Percentiles rank a stretch among this genome's conserved stretches.
Conservation (phyloP, 805 yeast genomes). For the Candida schatavii region DNA sequence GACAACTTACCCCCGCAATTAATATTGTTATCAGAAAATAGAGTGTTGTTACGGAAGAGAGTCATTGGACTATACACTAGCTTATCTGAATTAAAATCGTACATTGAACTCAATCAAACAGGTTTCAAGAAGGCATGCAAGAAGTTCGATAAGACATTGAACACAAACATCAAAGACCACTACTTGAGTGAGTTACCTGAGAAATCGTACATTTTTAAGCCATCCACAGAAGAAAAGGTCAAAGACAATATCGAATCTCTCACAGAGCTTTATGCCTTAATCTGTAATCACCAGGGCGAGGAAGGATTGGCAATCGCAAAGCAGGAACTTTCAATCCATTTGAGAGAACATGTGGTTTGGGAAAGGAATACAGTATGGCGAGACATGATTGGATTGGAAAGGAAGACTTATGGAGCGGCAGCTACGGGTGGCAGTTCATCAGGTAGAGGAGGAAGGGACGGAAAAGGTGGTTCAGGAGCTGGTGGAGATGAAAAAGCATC, state of each 20-base stretch:
- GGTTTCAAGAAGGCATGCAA: slow-evolving; percentile 54
- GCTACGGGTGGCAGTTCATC: slow-evolving; percentile 16
- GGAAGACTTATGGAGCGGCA: slow-evolving; percentile 75
- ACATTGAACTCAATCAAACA: slow-evolving; percentile 49
- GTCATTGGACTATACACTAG: slow-evolving; percentile 44
- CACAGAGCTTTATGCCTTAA: slow-evolving; percentile 35
- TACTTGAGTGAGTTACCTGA: slow-evolving; percentile 47
- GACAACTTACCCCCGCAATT: slow-evolving; percentile 31
- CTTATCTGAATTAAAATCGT: slow-evolving; percentile 48
- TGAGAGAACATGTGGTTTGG: slow-evolving; percentile 55
- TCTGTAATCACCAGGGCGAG: slow-evolving; percentile 30
- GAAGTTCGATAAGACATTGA: slow-evolving; percentile 51
- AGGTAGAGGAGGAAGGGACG: slow-evolving; percentile 14
- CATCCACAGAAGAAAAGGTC: slow-evolving; percentile 25
- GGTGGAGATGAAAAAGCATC: slow-evolving; percentile 15
- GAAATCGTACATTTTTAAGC: slow-evolving; percentile 38
- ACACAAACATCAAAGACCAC: slow-evolving; percentile 40
- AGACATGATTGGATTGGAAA: slow-evolving; percentile 61
- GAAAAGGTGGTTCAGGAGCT: slow-evolving; percentile 11
- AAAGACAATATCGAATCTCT: slow-evolving; percentile 32
- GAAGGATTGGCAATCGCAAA: slow-evolving; percentile 44
- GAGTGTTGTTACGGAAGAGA: slow-evolving; percentile 46
- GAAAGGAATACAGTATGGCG: slow-evolving; percentile 57
- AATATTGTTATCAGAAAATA: slow-evolving; percentile 45
- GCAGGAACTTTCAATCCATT: slow-evolving; percentile 54